phyloP scores from a whole-genome alignment of 495 filamentous ascomycete genomes.

The Extremus antarcticus region DNA sequence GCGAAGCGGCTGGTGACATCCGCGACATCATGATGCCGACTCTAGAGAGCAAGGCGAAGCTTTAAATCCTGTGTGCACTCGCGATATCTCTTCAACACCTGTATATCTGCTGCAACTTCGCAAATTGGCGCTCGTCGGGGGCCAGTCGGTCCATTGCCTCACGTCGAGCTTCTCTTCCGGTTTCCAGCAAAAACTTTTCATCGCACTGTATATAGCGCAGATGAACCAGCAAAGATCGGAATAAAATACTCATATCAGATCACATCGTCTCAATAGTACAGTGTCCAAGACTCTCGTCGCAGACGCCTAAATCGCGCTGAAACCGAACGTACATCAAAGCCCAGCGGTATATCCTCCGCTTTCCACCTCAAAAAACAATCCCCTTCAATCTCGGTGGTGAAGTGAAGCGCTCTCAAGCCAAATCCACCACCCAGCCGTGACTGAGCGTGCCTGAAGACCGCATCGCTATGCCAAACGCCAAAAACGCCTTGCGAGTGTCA shows the following conservation, averaged over 20 bases:
- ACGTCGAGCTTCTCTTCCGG: no score
- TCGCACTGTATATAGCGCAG: no score
- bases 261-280: neutral
- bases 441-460: neutral
- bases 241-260: neutral
- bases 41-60: constrained; percentile 77
- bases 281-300: neutral
- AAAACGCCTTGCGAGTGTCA: neutral
- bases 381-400: neutral
- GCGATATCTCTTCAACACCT: neutral
- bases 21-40: constrained; percentile 76
- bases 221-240: no score
- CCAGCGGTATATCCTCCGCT: neutral
- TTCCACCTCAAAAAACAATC: neutral
- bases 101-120: neutral
- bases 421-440: neutral
- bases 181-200: no score
- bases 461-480: neutral
- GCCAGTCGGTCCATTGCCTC: no score
- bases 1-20: constrained; percentile 83
- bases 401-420: neutral
- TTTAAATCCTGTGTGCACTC: constrained; percentile 35
- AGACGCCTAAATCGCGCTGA: neutral
- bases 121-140: neutral
- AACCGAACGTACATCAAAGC: no score